Evolutionary conservation across 2,329 filamentous ascomycete genomes (phyloP), one percentile per base, ranked within the genome.

Genomic region (Microdochium paspali): DNA sequence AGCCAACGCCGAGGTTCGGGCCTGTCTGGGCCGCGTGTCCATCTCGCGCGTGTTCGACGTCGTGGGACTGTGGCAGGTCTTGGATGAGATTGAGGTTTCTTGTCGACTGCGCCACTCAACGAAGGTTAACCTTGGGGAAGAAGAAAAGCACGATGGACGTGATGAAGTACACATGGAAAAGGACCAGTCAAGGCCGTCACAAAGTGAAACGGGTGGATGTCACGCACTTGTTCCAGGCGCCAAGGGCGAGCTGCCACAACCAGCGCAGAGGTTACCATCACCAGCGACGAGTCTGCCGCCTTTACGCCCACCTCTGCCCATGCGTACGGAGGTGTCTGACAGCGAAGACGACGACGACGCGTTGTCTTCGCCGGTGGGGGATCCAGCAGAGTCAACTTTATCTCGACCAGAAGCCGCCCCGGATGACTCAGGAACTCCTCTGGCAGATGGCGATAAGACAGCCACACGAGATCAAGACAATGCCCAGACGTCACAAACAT

Each of bases 41-140:
- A 66, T 83, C 24, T 75, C 76, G 23, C 67, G 74, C 23, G 70
- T 82, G 1, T 83, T 83, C 53, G 77, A 81, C 50, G 53, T 79
- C 10, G 70, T 80, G 43, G 80, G 80, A 0, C 54, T 83, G 18
- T 73, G 68, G 68, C 77, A 82, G 57, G 77, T 77, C 1, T 54
- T 83, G 28, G 61, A 58, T 2, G 80, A 83, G 53, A 53, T 80
- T 30, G 67, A 71, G 46, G 43, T 48, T 40, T 30, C 48, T 26
- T 44, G 26, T 28, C 26, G 26, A 13, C 13, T 28, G 26, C 7
- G 7, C 26, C 26, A 13, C 26, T 13, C 7, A 13, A 28, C 26
- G 13, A 28, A 7, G 26, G 26, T 28, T 13, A 13, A 7, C 26
- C 26, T n/a, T n/a, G n/a, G n/a, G n/a, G n/a, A n/a, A n/a, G 13